Base-by-base conservation (phyloP, 2,329 filamentous ascomycete genomes). In the Gaeumannomyces sp. region DNA sequence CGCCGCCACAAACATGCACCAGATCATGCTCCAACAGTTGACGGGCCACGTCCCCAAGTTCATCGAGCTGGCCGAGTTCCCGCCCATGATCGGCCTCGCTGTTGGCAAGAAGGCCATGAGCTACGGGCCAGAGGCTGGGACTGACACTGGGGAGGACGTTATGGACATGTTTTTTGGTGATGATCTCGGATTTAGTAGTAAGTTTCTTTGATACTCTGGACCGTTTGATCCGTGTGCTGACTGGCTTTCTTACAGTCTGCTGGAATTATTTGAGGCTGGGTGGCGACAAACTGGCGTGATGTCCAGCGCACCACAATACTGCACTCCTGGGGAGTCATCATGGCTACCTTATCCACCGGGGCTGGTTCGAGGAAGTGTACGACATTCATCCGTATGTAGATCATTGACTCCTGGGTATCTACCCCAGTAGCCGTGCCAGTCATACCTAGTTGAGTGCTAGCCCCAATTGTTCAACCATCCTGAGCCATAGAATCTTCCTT, bases 61-160 rank as follows among this genome's bases (percentile, higher is more conserved):
- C 65, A 73, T 79, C 56, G 75, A 80, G 66, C 76, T 90, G 16
- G 75, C 76, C 1, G 79, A 84, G 62, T 79, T 89, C 13, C 82
- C 85, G 19, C 81, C 88, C 19, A 85, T 89, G 78, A 92, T 93
- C 67, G 89, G 86, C 0, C 76, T 93, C 3, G 89, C 89, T 0
- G 80, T 93, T 1, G 90, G 90, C 45, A 88, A 86, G 73, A 85
- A 87, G 70, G 89, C 87, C 1, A 79, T 92, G 1, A 83, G 84
- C 1, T 91, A 86, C 69, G 83, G 82, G 59, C 81, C 84, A 0
- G 80, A 80, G 0, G 78, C 76, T 1, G 88, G 88, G 0, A 84
- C 85, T 59, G 78, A 79, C 31, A 81, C 78, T 58, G 89, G 89
- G 0, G 83, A 85, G 66, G 85, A 91, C 62, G 79, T 89, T 16